phyloP scores from a whole-genome alignment of 345 rosid species.

The Toxicodendron radicans region DNA sequence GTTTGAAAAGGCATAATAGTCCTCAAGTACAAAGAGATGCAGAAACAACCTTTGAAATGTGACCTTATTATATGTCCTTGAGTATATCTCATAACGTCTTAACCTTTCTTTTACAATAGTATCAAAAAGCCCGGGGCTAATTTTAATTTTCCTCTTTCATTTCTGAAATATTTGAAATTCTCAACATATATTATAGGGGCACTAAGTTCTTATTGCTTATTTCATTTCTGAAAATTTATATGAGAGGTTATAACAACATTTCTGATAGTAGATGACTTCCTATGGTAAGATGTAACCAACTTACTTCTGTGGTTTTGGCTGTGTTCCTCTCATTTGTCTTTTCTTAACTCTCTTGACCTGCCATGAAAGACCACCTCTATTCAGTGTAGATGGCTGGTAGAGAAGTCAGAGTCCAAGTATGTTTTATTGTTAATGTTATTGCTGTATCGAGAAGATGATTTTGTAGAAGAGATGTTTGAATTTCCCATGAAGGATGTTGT shows the following conservation, averaged over 20 bases:
- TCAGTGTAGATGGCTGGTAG: constrained; percentile 18
- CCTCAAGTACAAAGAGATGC: not conserved
- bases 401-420: constrained; percentile 26
- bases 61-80: not conserved
- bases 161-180: not conserved
- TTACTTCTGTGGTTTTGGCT: not conserved
- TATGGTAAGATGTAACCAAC: not conserved
- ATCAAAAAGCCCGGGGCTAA: not conserved
- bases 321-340: not conserved
- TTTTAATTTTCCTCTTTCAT: not conserved
- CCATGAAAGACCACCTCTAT: not conserved
- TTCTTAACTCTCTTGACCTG: not conserved
- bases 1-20: not conserved
- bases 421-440: constrained; percentile 13
- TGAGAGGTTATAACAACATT: not conserved
- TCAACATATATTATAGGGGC: not conserved
- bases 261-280: not conserved
- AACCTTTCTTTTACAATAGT: not conserved
- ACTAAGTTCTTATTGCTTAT: not conserved
- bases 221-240: not conserved
- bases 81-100: not conserved
- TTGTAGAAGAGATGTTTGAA: constrained; percentile 30
- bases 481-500: constrained; percentile 29
- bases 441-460: constrained; percentile 20
- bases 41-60: not conserved